Percentiles rank a stretch among this genome's conserved stretches.
Evolutionary conservation across 176 grass and related monocot species (phyloP).

Genomic region (Oryza brachyantha): DNA sequence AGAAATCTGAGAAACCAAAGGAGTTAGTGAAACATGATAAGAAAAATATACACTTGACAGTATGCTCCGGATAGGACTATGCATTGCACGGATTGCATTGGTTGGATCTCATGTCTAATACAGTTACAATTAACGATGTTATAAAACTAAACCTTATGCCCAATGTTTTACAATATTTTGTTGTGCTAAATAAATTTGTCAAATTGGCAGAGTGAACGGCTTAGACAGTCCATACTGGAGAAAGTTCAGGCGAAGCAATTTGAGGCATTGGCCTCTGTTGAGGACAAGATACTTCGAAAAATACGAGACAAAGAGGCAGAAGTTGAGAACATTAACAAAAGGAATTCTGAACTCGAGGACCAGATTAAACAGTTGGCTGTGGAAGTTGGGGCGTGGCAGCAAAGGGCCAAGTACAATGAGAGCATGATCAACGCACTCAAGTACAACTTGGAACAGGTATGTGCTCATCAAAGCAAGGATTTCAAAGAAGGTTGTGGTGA

Average conservation of each 20-base stretch:
- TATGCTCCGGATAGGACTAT: neutral
- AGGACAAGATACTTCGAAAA: constrained; percentile 87
- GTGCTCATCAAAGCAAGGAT: constrained; percentile 83
- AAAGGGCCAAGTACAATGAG: constrained; percentile 95
- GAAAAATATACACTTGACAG: too few relatives aligned
- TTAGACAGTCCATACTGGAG: constrained; percentile 89
- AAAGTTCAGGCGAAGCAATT: constrained; percentile 95
- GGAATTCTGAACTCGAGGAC: constrained; percentile 85
- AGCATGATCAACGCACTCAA: constrained; percentile 95
- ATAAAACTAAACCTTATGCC: neutral
- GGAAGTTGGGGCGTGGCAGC: constrained; percentile 92
- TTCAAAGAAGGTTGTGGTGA: constrained; percentile 97
- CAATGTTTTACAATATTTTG: constrained; percentile 13
- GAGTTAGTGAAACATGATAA: neutral
- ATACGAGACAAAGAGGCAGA: constrained; percentile 86
- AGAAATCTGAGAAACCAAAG: neutral
- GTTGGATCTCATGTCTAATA: neutral
- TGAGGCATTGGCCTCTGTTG: constrained; percentile 77
- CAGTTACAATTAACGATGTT: neutral
- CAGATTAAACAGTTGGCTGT: constrained; percentile 82
- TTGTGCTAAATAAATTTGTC: constrained; percentile 8
- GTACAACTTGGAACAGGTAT: constrained; percentile 91
- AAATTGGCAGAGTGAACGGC: constrained; percentile 70
- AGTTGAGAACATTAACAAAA: constrained; percentile 81
- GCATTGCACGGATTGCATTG: neutral